phyloP scores from a whole-genome alignment of 2,329 filamentous ascomycete genomes.

The Calycina herbarum region DNA sequence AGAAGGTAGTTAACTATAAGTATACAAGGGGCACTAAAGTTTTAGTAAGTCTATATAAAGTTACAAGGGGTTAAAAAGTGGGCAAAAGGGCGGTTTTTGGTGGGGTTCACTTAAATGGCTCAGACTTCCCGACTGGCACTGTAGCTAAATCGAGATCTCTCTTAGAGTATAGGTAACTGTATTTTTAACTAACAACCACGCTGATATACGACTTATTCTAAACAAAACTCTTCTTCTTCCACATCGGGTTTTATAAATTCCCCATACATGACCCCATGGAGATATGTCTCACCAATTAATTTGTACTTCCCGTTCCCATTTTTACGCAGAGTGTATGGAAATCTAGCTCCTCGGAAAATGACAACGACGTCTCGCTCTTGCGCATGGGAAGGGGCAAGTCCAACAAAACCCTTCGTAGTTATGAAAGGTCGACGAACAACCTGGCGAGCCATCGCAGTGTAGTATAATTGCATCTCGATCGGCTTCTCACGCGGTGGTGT shows the following conservation, averaged over 20 bases:
- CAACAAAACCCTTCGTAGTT: slow-evolving; percentile 1
- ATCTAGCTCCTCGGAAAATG: not conserved
- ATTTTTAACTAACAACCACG: too few species aligned
- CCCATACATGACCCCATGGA: slow-evolving; percentile 9
- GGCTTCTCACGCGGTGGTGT: not conserved
- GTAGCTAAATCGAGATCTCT: too few species aligned
- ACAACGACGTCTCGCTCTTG: not conserved
- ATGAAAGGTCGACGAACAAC: slow-evolving; percentile 1
- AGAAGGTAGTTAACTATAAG: too few species aligned
- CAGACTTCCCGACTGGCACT: too few species aligned
- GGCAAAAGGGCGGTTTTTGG: too few species aligned
- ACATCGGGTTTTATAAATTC: not conserved
- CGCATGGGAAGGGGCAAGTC: not conserved
- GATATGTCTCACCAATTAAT: slow-evolving; percentile 6
- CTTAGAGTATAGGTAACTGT: too few species aligned
- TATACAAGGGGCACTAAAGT: too few species aligned
- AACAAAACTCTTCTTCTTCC: too few species aligned
- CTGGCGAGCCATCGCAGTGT: not conserved
- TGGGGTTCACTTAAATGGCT: too few species aligned
- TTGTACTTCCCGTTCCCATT: not conserved
- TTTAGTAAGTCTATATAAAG: too few species aligned
- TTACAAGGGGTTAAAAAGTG: too few species aligned
- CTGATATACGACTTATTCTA: too few species aligned
- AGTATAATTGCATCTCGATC: not conserved
- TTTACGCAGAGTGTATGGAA: not conserved